phyloP scores from a whole-genome alignment of 2,329 filamentous ascomycete genomes.

The Penicillium sp. region DNA sequence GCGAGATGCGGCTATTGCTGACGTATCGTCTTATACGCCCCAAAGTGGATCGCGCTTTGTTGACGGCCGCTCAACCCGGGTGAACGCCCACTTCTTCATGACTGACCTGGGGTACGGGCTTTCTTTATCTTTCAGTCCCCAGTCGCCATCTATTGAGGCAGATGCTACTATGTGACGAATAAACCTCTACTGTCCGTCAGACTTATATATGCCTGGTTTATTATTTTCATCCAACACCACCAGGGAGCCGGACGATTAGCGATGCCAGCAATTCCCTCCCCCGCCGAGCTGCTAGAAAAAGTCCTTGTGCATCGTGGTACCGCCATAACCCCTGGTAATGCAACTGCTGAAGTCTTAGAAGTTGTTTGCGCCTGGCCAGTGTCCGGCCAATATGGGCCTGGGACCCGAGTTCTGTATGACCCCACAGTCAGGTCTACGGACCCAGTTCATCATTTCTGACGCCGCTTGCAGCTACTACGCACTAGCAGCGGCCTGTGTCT shows the following conservation, averaged over 20 bases:
- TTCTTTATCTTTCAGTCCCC: background rate
- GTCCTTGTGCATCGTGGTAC: conserved; percentile 16
- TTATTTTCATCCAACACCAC: background rate
- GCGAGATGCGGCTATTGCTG: conserved; percentile 20
- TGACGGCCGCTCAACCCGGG: conserved; percentile 1
- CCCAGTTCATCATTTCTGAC: conserved; percentile 1
- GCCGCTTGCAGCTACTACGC: conserved; percentile 56
- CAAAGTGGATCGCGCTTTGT: background rate
- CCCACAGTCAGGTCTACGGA: background rate
- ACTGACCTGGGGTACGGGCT: background rate
- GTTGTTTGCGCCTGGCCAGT: conserved; percentile 47
- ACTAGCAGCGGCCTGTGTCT: conserved; percentile 61
- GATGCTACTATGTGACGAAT: background rate
- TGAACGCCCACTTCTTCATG: background rate
- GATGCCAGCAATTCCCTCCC: conserved; percentile 21
- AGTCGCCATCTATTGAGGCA: background rate
- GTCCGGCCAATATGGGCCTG: conserved; percentile 44
- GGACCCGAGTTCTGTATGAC: conserved; percentile 42
- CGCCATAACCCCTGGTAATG: conserved; percentile 17
- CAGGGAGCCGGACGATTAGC: conserved; percentile 9
- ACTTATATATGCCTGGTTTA: conserved; percentile 2
- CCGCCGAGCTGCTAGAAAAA: conserved; percentile 6
- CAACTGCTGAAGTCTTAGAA: conserved; percentile 26
- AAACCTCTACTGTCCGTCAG: background rate
- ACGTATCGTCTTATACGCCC: conserved; percentile 2